Base-by-base conservation (phyloP, 768 basidiomycete genomes). In the Mycena galericulata region DNA sequence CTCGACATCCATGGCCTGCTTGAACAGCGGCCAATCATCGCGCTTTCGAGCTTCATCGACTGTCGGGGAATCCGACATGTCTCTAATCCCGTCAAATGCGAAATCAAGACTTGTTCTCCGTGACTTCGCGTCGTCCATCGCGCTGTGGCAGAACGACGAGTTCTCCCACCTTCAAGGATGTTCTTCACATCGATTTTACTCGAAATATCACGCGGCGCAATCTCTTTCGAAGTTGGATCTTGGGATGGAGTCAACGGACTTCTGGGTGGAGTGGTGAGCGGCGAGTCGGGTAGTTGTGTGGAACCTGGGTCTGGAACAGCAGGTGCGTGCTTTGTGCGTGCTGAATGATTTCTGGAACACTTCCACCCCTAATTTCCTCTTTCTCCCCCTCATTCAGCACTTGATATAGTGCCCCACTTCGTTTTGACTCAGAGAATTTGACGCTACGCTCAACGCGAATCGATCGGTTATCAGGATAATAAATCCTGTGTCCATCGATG, bases 31-130 rank as follows among this genome's bases (percentile, higher is more conserved):
- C 38, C 38, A 38, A 38, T 38, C 38, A 55, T 74, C 79, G n/a
- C 81, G 83, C 6, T 82, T 72, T 27, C 60, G 71, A 12, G 47
- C 47, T 27, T 49, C 47, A 10, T 49, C 47, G 14, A 49, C 47
- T 14, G 47, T 49, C 12, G 47, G 47, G 26, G 47, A 27, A 27
- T 49, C 47, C 17, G 49, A 50, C 14, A 50, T 29, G 15, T 50
- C 49, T 20, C 49, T 29, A 3, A 50, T 29, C 7, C 47, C 26
- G 43, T 18, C 22, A 20, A 18, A 50, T 1, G 49, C 49, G 20
- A 18, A 50, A 7, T 50, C 49, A 27, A 50, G 2, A 12, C 49
- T 29, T 9, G 6, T 24, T 22, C 30, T 50, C 11, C 30, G 7
- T 18, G 30, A 29, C 14, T 29, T 15, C 3, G 49, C 29, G 29